phyloP scores from a whole-genome alignment of 2,329 filamentous ascomycete species.

The Diaporthe longicolla region DNA sequence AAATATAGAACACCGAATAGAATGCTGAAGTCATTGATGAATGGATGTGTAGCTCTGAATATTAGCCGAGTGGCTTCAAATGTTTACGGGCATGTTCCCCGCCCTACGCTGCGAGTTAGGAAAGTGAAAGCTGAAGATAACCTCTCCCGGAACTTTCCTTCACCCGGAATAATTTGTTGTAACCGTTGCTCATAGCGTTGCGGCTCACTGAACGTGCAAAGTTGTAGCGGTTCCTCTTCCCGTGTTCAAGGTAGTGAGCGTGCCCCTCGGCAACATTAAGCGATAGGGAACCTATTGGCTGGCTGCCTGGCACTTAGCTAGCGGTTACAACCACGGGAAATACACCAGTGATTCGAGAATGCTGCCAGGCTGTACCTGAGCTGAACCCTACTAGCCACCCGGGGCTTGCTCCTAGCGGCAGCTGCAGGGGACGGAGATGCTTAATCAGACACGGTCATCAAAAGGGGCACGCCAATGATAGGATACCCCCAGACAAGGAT shows the following conservation, averaged over 20 bases:
- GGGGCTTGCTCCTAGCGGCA: constrained; percentile 11
- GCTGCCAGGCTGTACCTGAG: background rate
- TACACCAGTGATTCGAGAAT: constrained; percentile 10
- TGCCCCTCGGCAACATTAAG: no score
- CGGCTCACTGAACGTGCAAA: no score
- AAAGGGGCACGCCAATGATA: background rate
- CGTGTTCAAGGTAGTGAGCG: background rate
- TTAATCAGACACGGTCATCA: constrained; percentile 17
- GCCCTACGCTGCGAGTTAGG: no score
- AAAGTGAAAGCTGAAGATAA: no score
- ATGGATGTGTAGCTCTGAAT: no score
- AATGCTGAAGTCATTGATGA: no score
- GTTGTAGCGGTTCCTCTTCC: background rate
- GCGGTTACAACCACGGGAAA: background rate
- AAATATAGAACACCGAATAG: no score
- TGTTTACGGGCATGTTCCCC: no score
- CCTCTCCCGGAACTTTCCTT: no score
- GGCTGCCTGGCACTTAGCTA: background rate
- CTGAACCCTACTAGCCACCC: background rate
- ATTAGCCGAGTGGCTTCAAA: no score
- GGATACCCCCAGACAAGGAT: background rate
- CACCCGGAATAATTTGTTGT: no score
- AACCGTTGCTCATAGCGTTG: no score
- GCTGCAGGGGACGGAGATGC: constrained; percentile 18
- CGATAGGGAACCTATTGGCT: background rate